Evolutionary conservation across 345 rosid genomes (phyloP), one percentile per base, ranked within the genome.

Genomic region (Turritis glabra): DNA sequence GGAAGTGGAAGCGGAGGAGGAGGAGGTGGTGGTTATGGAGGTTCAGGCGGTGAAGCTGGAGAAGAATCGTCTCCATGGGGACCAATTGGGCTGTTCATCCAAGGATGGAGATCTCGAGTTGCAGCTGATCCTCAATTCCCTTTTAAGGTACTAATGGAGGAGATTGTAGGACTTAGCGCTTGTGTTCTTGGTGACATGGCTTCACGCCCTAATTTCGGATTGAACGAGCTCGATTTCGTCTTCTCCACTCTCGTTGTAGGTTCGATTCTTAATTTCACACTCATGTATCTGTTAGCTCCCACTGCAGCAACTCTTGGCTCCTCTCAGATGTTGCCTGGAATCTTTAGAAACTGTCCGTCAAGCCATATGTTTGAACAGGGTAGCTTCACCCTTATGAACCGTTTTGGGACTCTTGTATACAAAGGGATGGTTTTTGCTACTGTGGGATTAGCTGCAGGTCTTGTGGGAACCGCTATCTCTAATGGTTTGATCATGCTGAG

Each of bases 171-270:
- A 2, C 93, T 96, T 2, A 85, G 86, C 5, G 91, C 99, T 5
- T 86, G 91, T 46, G 91, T 96, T 17, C 80, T 92, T 2, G 99
- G 99, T 0, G 99, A 96, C 66, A 92, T 96, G 99, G 94, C 99
- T 3, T 86, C 98, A 18, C 98, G 99, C 3, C 98, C 99, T 0
- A 92, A 96, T 75, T 96, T 92, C 14, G 99, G 99, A 19, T 89
- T 96, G 4, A 84, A 92, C 54, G 99, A 96, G 83, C 88, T 96
- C 2, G 99, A 92, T 38, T 90, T 96, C 18, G 99, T 96, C 27
- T 96, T 96, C 80, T 96, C 99, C 0, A 96, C 99, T 0, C 85
- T 96, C 0, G 75, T 89, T 9, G 99, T 96, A 11, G 98, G 98
- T 23, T 90, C 89, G 21, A 92, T 96, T 12, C 71, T 96, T 44